phyloP scores from a whole-genome alignment of 2,329 filamentous ascomycete species.

The Sarocladium strictum region DNA sequence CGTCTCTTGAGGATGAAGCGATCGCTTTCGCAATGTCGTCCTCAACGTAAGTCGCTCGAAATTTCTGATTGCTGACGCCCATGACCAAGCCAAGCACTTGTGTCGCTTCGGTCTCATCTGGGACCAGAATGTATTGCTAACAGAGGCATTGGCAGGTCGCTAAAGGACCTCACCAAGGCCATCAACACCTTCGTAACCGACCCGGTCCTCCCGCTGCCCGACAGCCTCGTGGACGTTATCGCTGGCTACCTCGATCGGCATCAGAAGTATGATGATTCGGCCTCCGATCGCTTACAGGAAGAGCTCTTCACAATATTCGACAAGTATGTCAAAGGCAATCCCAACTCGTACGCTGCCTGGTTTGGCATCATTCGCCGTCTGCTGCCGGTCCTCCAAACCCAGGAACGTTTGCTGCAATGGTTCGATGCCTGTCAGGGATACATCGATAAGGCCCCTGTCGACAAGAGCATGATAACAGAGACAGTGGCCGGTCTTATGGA shows the following conservation, averaged over 20 bases:
- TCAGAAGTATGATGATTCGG: constrained; percentile 58
- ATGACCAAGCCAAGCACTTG: not conserved
- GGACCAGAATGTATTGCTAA: constrained; percentile 13
- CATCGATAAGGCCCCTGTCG: constrained; percentile 43
- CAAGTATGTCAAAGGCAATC: constrained; percentile 52
- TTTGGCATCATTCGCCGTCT: constrained; percentile 60
- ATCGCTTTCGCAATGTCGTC: constrained; percentile 18
- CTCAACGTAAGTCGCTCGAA: constrained; percentile 19
- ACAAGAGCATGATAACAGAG: constrained; percentile 59
- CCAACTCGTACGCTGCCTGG: constrained; percentile 59
- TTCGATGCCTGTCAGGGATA: constrained; percentile 47
- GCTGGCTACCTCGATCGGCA: constrained; percentile 64
- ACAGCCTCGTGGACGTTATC: constrained; percentile 57
- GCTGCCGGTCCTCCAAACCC: constrained; percentile 56
- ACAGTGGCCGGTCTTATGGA: constrained; percentile 58
- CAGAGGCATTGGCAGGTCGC: constrained; percentile 35
- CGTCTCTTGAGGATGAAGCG: not conserved
- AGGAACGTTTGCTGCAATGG: constrained; percentile 62
- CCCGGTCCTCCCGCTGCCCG: constrained; percentile 57
- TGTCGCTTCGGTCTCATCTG: not conserved
- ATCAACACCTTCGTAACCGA: constrained; percentile 43
- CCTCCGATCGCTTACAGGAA: constrained; percentile 67
- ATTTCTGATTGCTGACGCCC: not conserved
- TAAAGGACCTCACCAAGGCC: constrained; percentile 56
- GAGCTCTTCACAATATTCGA: constrained; percentile 64